Evolutionary conservation across 2,329 filamentous ascomycete genomes (phyloP), one percentile per base, ranked within the genome.

Genomic region (Aspergillus fijiensis): DNA sequence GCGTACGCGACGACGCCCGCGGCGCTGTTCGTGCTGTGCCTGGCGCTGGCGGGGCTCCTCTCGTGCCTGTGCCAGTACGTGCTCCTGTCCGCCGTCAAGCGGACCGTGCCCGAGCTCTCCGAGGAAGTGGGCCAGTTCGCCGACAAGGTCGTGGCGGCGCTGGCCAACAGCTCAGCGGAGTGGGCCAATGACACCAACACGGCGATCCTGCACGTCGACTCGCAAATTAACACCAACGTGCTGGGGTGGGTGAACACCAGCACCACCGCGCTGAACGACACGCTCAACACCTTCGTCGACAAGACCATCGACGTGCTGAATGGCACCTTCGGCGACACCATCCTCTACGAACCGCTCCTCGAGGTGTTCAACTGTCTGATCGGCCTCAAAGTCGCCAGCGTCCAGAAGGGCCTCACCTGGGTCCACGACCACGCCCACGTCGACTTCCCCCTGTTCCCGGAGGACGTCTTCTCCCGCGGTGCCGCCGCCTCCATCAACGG

Each of bases 371-470:
- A 91, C 71, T 98, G 95, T 72, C 82, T 98, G n/a, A 86, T 98
- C 65, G 87, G 89, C 7, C 82, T 96, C 70, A 98, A 98, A 80
- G 84, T 98, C 63, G 87, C 90, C 66, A 85, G 87, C 23, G 86
- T 99, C 65, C 87, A 98, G 74, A 89, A 90, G 71, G 95, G 90
- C 12, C 82, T 98, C n/a, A 96, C 91, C 0, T 99, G 94, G 94
- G 90, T 96, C 11, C 86, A 90, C 69, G 89, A 98, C 66, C 81
- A 98, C 72, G 92, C 95, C 3, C 85, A 95, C 63, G 84, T 99
- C 67, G 81, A 86, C 61, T 89, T 99, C 67, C 95, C 95, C 0
- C 77, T 85, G 56, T 87, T 98, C 62, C 82, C 86, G 27, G 89
- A 91, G 68, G 84, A 96, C 72, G 90, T 90, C 1, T 96, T 98